Conservation (phyloP, 257 asterid species). For the Leptodermis oblonga region DNA sequence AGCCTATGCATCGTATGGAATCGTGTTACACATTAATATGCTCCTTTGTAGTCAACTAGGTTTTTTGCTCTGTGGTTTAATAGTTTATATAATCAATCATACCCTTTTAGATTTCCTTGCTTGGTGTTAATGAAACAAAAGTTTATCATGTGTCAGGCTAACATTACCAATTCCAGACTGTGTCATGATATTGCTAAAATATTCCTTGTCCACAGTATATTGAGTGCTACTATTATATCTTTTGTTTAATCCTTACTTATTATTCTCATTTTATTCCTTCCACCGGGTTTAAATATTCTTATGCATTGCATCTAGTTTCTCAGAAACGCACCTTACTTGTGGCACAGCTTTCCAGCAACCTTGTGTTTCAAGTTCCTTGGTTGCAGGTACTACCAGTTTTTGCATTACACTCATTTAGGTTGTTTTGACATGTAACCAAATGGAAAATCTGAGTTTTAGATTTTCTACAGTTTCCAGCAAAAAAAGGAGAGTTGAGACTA, state of each 20-base stretch:
- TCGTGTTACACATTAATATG: background rate
- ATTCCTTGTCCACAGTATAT: no score
- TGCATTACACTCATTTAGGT: background rate
- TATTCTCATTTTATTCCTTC: background rate
- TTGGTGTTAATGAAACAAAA: background rate
- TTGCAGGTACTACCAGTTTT: conserved; percentile 42
- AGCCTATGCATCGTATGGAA: background rate
- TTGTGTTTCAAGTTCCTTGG: conserved; percentile 60
- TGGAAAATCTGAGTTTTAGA: conserved; percentile 1
- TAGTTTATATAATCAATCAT: background rate
- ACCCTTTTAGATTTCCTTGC: background rate
- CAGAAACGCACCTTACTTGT: conserved; percentile 64
- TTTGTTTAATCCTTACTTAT: background rate
- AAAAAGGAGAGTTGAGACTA: conserved; percentile 50
- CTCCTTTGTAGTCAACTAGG: background rate
- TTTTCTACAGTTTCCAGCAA: conserved; percentile 47
- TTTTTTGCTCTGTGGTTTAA: background rate
- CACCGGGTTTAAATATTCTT: conserved; percentile 6
- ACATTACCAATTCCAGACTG: background rate
- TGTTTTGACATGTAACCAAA: background rate
- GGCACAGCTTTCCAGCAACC: conserved; percentile 58
- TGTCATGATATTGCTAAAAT: background rate
- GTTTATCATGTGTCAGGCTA: background rate
- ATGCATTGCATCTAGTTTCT: conserved; percentile 47
- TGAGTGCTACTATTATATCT: background rate